Evolutionary conservation across 1,284 basidiomycete species (phyloP), one percentile per base, ranked within the genome.

Genomic region (Sporisorium iseilematis-ciliati): DNA sequence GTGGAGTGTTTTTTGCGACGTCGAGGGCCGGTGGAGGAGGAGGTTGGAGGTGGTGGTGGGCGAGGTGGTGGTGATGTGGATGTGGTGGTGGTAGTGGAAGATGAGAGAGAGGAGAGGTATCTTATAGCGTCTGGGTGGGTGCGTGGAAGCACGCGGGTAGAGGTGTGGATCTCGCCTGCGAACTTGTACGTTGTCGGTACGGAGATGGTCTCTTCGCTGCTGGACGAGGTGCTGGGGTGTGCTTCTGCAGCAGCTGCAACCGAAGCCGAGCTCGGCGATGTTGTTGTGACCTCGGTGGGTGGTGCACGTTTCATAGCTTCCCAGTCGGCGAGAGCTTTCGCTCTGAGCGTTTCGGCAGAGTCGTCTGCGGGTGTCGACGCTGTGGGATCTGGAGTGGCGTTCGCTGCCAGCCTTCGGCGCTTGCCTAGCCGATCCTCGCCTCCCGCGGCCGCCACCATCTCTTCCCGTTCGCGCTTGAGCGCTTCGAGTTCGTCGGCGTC

Each of bases 111-210:
- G 31, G 65, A 21, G 55, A 82, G 67, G 42, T 65, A 76, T 45
- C 73, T 66, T 50, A 77, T 51, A 11, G 77, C 74, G 14, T 80
- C 78, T 14, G 79, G 78, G 45, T 80, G 76, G 3, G 78, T 70
- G 14, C 67, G 50, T 12, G 78, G 79, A 3, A 81, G 54, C 1
- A 75, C 40, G 14, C 65, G 66, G 0, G 48, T 61, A 3, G 65
- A 57, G 6, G 52, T 66, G 29, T 68, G 59, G 1, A 72, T 18
- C 21, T 80, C 69, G 18, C 78, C 78, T 10, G 79, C 78, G 31
- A 81, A 81, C 25, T 66, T 73, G 65, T 76, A 80, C 0, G 71
- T 73, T 11, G 67, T 52, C 4, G 64, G 61, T 25, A 81, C 57
- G 18, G 53, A 60, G 43, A 81, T 40, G 50, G 73, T 67, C 7